phyloP scores from a whole-genome alignment of 2,329 filamentous ascomycete species.

The Fusarium sublunatum region DNA sequence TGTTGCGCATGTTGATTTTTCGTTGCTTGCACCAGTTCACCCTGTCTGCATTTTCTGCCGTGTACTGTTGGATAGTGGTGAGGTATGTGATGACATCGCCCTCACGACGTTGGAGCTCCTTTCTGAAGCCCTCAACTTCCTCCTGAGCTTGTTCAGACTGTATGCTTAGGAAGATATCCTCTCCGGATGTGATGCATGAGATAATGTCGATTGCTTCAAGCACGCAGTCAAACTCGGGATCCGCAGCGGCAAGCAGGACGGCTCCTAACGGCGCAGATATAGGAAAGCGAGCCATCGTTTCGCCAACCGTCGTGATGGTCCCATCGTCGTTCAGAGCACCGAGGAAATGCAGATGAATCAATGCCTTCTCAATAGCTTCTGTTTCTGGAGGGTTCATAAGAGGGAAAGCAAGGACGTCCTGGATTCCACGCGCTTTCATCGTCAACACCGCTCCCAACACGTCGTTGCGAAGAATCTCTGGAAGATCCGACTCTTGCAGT shows the following conservation, averaged over 20 bases:
- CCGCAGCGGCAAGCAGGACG: constrained; percentile 82
- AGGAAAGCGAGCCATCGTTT: constrained; percentile 83
- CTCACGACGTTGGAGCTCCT: constrained; percentile 69
- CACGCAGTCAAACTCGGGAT: constrained; percentile 77
- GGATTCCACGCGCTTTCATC: constrained; percentile 91
- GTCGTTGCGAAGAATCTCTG: constrained; percentile 92
- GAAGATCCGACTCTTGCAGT: constrained; percentile 78
- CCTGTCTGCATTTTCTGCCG: constrained; percentile 66
- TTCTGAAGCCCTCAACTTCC: constrained; percentile 63
- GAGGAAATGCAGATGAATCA: constrained; percentile 82
- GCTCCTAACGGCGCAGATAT: constrained; percentile 83
- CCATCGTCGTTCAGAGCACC: constrained; percentile 79
- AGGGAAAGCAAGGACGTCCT: constrained; percentile 84
- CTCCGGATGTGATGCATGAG: constrained; percentile 70
- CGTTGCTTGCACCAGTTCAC: constrained; percentile 68
- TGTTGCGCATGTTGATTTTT: constrained; percentile 68
- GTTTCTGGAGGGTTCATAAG: constrained; percentile 84
- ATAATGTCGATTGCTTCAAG: constrained; percentile 88
- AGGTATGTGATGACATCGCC: constrained; percentile 74
- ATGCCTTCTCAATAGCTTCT: constrained; percentile 82
- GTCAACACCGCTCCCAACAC: constrained; percentile 86
- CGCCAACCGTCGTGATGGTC: constrained; percentile 77
- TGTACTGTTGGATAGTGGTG: constrained; percentile 71
- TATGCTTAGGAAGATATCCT: constrained; percentile 71
- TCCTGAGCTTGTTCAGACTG: constrained; percentile 68